Evolutionary conservation across 2,329 filamentous ascomycete species (phyloP).

Genomic region (Lasiodiplodia theobromae): DNA sequence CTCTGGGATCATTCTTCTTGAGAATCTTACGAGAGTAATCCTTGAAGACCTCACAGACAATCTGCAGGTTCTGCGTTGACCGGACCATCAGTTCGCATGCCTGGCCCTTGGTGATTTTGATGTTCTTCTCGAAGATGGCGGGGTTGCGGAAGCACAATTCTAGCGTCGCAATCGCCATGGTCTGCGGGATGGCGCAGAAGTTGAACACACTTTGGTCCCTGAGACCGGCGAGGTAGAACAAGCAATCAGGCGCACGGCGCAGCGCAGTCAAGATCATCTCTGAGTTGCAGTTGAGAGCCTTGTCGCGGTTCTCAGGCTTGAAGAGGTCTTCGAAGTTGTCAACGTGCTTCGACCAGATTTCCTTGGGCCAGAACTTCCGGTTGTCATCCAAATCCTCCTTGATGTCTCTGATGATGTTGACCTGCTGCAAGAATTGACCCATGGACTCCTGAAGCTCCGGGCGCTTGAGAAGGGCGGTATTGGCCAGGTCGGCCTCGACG

Average conservation of each 20-base stretch:
- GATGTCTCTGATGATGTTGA: slow-evolving; percentile 97
- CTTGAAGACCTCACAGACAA: slow-evolving; percentile 83
- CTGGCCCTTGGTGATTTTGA: slow-evolving; percentile 97
- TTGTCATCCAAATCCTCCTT: slow-evolving; percentile 88
- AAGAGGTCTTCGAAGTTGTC: slow-evolving; percentile 90
- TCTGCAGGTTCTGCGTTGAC: slow-evolving; percentile 86
- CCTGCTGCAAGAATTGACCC: slow-evolving; percentile 97
- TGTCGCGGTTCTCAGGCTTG: slow-evolving; percentile 76
- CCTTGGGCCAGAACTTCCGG: slow-evolving; percentile 91
- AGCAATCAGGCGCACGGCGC: slow-evolving; percentile 84
- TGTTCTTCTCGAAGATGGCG: slow-evolving; percentile 80
- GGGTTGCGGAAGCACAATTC: slow-evolving; percentile 93
- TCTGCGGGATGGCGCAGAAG: slow-evolving; percentile 95
- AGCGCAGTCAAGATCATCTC: slow-evolving; percentile 95
- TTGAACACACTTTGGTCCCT: slow-evolving; percentile 98
- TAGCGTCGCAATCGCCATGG: slow-evolving; percentile 95
- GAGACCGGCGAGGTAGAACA: slow-evolving; percentile 97
- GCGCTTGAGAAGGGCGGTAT: slow-evolving; percentile 80
- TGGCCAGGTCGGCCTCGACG: slow-evolving; percentile 84
- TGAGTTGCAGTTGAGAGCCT: slow-evolving; percentile 84
- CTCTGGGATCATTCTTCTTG: slow-evolving; percentile 90
- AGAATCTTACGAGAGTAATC: slow-evolving; percentile 81
- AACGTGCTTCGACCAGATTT: slow-evolving; percentile 97
- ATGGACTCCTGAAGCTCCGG: slow-evolving; percentile 89
- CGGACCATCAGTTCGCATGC: slow-evolving; percentile 91